Base-by-base conservation (phyloP, 2,329 filamentous ascomycete genomes). In the Emmonsiellopsis sp. region DNA sequence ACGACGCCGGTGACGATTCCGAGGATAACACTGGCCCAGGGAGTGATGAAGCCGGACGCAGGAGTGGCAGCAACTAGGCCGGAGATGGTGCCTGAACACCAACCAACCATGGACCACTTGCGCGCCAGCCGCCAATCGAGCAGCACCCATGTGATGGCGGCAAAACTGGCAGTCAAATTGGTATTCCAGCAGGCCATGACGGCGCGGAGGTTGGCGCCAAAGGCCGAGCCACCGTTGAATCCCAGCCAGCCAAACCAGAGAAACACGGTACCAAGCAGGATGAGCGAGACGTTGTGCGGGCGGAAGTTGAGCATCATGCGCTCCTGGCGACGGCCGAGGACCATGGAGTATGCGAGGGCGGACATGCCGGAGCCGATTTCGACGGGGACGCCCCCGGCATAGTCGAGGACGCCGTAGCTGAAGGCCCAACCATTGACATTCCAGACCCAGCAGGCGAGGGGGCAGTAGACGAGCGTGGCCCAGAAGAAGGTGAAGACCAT, bases 291-390 rank as follows among this genome's bases (percentile, higher is more conserved):
- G 77, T 98, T 98, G 79, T 98, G 93, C 14, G 93, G 93, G 61
- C 93, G 88, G 82, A 97, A 97, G 81, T 97, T 97, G 74, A 96
- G 83, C 88, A 97, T 96, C 90, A 97, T 96, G 77, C 90, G 93
- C 77, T 97, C 92, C 76, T 96, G 93, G 61, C 93, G 89, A 66
- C 90, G 88, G 61, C 93, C 93, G 56, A 98, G 87, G 39, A 96
- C 85, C 88, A 88, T 86, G 2, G 91, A 95, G 76, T 97, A 98
- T 60, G 93, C 93, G 46, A 97, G 79, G 33, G 92, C 93, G 43
- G 89, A 93, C 73, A 95, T 78, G 68, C 93, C 93, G 54, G 93
- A 97, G 56, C 83, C 88, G 63, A 98, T 97, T 74, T 98, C 93
- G 79, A 98, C 93, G 61, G 93, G 93, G 51, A 92, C 91, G 64